These are phyloP conservation scores for Ormosia semicastrata DNA, from an alignment of 306 rosid species.

Conservation along the genomic window DNA sequence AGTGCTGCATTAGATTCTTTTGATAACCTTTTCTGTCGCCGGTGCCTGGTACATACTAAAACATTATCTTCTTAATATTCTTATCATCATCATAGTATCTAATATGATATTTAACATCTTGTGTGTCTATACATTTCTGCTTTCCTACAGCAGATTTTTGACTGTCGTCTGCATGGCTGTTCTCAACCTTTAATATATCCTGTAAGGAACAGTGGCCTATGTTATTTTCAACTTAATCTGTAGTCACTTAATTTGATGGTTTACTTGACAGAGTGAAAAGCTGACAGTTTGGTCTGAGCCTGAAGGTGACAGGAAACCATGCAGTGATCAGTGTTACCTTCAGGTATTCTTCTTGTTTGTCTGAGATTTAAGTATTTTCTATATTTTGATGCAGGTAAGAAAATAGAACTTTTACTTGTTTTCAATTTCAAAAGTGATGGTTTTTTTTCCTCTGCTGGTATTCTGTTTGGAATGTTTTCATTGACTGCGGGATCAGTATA, in stretches of 20 bases:
- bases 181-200: slow-evolving; percentile 76
- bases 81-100: slow-evolving; percentile 12
- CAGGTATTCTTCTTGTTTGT: slow-evolving; percentile 50
- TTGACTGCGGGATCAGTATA: slow-evolving; percentile 1
- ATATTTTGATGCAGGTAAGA: slow-evolving; percentile 13
- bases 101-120: neutral
- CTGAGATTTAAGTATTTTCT: slow-evolving; percentile 9
- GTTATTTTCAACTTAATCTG: neutral
- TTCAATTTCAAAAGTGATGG: slow-evolving; percentile 14
- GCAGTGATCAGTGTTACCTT: slow-evolving; percentile 87
- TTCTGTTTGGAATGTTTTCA: slow-evolving; percentile 12
- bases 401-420: neutral
- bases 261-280: slow-evolving; percentile 75
- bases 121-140: slow-evolving; percentile 31
- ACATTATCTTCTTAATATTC: slow-evolving; percentile 20
- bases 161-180: slow-evolving; percentile 94
- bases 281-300: slow-evolving; percentile 69
- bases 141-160: slow-evolving; percentile 75
- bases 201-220: slow-evolving; percentile 51
- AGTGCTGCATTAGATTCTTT: slow-evolving; percentile 89
- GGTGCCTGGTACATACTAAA: slow-evolving; percentile 74
- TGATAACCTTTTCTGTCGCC: slow-evolving; percentile 94
- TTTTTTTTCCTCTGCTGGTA: neutral
- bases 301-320: slow-evolving; percentile 71
- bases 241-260: slow-evolving; percentile 29